Base-by-base conservation (phyloP, 768 basidiomycete species). In the Naganishia randhawae region DNA sequence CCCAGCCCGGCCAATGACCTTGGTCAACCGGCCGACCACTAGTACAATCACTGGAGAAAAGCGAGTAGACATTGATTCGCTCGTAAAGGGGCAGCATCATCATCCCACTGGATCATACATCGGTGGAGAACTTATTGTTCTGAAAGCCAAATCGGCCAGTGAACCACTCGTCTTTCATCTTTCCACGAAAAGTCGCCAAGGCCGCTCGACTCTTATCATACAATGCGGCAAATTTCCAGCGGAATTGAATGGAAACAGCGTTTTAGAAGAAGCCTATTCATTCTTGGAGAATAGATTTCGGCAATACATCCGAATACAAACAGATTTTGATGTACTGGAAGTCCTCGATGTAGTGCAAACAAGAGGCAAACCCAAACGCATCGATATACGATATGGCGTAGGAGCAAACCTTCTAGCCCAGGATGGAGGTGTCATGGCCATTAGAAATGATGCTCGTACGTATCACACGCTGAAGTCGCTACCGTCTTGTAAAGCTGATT, bases 151-250 rank as follows among this genome's bases (percentile, higher is more conserved):
- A 41, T 9, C 37, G 10, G 22, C 57, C 19, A 22, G 39, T 14
- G 22, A 61, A 41, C 57, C 57, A 25, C 57, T 61, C 22, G 57
- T 61, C 0, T 61, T 61, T 16, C 57, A 61, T 29, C 57, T 61
- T 6, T 61, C 57, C 3, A 61, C 57, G 22, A 61, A 61, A 61
- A 41, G 57, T 61, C 57, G 57, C 1, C 57, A 61, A 61, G 57
- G 57, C 13, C 57, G 57, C 25, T 61, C 39, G 22, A 61, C 33
- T 39, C 37, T 61, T 19, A 42, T 61, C 25, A 39, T 61, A 22
- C 57, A 41, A 41, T 61, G 57, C 39, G 57, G 22, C 13, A 61
- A 42, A 25, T 61, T 61, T 42, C 57, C 57, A 41, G 57, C 57
- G 16, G 25, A 11, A 35, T 39, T 61, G 35, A 41, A 61, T 14